phyloP scores from a whole-genome alignment of 305 asterid species.

The Galium porrigens region DNA sequence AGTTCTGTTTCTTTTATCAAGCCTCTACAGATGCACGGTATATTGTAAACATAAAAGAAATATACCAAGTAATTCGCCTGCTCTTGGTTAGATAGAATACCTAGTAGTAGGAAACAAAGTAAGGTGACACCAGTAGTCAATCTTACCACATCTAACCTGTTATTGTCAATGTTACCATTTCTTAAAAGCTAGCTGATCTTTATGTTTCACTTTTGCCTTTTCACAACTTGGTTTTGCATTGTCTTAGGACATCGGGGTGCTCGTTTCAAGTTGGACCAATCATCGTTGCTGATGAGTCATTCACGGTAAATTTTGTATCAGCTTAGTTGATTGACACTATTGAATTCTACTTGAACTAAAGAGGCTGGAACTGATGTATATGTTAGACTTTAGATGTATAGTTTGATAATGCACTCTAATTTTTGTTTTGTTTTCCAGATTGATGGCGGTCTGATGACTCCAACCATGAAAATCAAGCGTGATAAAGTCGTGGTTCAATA shows the following conservation, averaged over 20 bases:
- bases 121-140: neutral
- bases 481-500: slow-evolving; percentile 47
- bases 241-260: slow-evolving; percentile 57
- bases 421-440: slow-evolving; percentile 36
- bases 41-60: neutral
- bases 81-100: neutral
- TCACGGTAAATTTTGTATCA: slow-evolving; percentile 37
- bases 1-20: slow-evolving; percentile 8
- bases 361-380: neutral
- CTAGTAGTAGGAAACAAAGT: neutral
- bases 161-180: neutral
- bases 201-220: neutral
- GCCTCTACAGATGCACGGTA: neutral
- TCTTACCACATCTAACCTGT: neutral
- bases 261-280: slow-evolving; percentile 80
- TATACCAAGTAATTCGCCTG: neutral
- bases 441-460: slow-evolving; percentile 75
- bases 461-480: slow-evolving; percentile 82
- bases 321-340: neutral
- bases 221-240: neutral
- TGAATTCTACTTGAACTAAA: neutral
- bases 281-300: slow-evolving; percentile 59
- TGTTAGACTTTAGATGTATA: neutral
- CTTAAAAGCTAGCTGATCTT: neutral
- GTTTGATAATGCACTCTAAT: neutral